Evolutionary conservation across 2,329 filamentous ascomycete species (phyloP).

Genomic region (Botrytis hyacinthi): DNA sequence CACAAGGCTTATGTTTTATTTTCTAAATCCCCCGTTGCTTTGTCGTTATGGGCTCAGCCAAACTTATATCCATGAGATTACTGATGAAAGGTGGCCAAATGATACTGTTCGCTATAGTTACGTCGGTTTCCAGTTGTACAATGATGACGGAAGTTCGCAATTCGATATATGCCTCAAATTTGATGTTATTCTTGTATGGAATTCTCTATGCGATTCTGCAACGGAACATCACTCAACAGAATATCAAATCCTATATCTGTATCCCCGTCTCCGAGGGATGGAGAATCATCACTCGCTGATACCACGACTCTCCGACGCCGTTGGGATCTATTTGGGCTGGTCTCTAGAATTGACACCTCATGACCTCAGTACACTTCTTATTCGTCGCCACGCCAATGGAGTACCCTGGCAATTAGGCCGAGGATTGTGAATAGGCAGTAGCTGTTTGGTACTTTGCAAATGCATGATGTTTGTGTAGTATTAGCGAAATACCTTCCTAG

Average conservation of each 20-base stretch:
- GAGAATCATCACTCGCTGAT: not conserved
- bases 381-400: not conserved
- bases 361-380: not conserved
- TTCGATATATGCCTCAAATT: not conserved
- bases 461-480: not conserved
- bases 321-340: no score
- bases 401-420: not conserved
- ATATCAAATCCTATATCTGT: not conserved
- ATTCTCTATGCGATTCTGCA: no score
- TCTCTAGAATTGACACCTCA: not conserved
- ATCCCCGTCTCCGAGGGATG: not conserved
- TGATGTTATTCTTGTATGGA: not conserved
- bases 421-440: not conserved
- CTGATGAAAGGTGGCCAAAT: not conserved
- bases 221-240: not conserved
- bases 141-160: not conserved
- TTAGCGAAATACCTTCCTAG: not conserved
- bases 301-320: not conserved
- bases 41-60: not conserved
- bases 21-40: not conserved
- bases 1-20: not conserved
- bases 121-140: not conserved
- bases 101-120: not conserved
- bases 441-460: not conserved
- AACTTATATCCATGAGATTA: not conserved